phyloP scores from a whole-genome alignment of 2,329 filamentous ascomycete genomes.

The Monosporascus ibericus region DNA sequence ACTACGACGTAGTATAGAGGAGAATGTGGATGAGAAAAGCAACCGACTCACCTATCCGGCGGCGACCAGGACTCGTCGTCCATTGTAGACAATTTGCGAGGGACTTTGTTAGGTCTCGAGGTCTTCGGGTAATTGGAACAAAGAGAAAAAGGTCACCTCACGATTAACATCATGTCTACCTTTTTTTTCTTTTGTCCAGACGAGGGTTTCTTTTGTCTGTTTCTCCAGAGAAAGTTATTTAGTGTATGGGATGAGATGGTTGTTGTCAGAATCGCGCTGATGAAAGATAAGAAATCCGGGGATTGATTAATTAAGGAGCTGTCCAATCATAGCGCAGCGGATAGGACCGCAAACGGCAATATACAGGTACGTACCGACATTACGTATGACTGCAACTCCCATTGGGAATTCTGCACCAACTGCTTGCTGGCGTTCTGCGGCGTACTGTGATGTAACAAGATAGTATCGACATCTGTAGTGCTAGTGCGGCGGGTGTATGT shows the following conservation, averaged over 20 bases:
- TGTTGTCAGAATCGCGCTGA: not conserved
- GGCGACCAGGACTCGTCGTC: constrained; percentile 8
- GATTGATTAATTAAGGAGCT: not conserved
- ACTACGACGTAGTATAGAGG: not conserved
- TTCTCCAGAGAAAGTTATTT: not conserved
- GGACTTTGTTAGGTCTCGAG: constrained; percentile 7
- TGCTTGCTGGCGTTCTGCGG: too few relatives aligned
- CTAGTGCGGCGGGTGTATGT: too few relatives aligned
- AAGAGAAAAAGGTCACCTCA: constrained; percentile 16
- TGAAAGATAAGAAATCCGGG: not conserved
- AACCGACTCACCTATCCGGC: constrained; percentile 22
- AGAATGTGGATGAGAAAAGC: constrained; percentile 7
- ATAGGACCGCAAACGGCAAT: too few relatives aligned
- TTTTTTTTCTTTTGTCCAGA: not conserved
- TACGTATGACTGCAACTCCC: too few relatives aligned
- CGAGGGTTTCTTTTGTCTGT: not conserved
- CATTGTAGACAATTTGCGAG: constrained; percentile 15
- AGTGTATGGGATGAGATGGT: not conserved
- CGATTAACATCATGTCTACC: not conserved
- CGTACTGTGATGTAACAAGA: too few relatives aligned
- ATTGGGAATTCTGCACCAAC: too few relatives aligned
- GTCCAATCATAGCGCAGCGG: too few relatives aligned
- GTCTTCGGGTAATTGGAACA: constrained; percentile 10
- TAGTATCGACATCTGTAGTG: too few relatives aligned
- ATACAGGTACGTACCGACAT: too few relatives aligned